Evolutionary conservation across 2,329 filamentous ascomycete genomes (phyloP), one percentile per base, ranked within the genome.

Genomic region (Thelonectria olida): DNA sequence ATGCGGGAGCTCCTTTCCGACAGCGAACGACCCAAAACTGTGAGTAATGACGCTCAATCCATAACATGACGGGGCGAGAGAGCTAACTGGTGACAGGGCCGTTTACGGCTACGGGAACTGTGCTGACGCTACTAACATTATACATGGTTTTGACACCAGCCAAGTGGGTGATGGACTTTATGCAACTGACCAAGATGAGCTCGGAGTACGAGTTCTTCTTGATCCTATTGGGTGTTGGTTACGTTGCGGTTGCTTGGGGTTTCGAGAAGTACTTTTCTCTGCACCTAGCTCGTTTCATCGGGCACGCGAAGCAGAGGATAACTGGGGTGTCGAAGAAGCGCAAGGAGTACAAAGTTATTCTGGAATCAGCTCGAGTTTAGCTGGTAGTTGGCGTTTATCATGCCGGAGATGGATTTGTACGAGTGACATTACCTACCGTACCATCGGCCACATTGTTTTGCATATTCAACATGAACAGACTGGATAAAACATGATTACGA

Each of bases 1-100:
- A 91, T 69, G 92, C 96, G n/a, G 96, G 96, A 1, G 89, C 87
- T 31, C 96, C 96, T 1, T 99, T 97, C 80, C 85, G 96, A 54
- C 91, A 96, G 70, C 86, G 87, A 15, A 92, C 93, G 81, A 82
- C 82, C 17, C 85, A 90, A 61, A 99, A 99, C 73, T 87, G 92
- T 93, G 76, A 79, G 90, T 81, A 22, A 23, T 12, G 15, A 17
- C n/a, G 42, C 20, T 7, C 2, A 27, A 31, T 15, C 5, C 3
- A n/a, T 7, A 8, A 1, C 13, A 2, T 15, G 1, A 2, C 12
- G 7, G 2, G 2, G 22, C 8, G 7, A 4, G 28, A 6, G 27
- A 23, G 34, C 57, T 66, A 9, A 69, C 57, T 19, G 23, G 6
- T 22, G 12, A 47, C 65, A 94, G 92, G 91, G 73, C 96, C 95